Conservation (phyloP, 1,284 basidiomycete species). For the Tilletia setariae region DNA sequence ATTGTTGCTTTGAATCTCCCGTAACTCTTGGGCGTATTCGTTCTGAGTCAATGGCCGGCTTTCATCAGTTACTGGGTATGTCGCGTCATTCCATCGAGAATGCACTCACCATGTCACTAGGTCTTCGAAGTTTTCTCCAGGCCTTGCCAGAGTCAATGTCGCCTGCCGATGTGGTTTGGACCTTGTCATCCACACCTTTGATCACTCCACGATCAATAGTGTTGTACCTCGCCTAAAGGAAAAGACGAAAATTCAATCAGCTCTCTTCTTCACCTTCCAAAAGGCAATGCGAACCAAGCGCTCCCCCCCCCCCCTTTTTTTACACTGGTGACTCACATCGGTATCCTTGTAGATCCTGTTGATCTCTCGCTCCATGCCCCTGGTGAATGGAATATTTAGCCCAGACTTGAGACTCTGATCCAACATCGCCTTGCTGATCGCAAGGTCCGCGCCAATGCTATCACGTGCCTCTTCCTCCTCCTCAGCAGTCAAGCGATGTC, state of each 20-base stretch:
- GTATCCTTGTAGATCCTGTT: constrained; percentile 42
- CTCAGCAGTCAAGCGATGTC: constrained; percentile 7
- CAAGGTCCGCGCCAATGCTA: constrained; percentile 39
- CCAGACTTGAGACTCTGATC: constrained; percentile 39
- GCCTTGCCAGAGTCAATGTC: constrained; percentile 64
- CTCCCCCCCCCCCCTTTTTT: too few relatives aligned
- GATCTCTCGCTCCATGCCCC: constrained; percentile 40
- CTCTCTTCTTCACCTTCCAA: too few relatives aligned
- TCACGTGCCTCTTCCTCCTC: constrained; percentile 27
- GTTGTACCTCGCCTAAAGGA: constrained; percentile 59
- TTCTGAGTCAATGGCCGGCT: constrained; percentile 57
- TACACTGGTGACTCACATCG: constrained; percentile 26
- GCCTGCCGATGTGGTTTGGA: constrained; percentile 45
- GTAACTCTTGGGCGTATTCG: constrained; percentile 83
- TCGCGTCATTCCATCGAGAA: constrained; percentile 15
- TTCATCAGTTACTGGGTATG: constrained; percentile 21
- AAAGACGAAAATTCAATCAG: background rate
- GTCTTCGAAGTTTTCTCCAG: constrained; percentile 80
- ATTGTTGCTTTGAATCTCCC: constrained; percentile 72
- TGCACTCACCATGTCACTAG: constrained; percentile 77
- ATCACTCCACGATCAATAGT: constrained; percentile 47
- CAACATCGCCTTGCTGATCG: constrained; percentile 36
- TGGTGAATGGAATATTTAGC: constrained; percentile 40
- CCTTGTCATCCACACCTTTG: constrained; percentile 51
- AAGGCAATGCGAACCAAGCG: too few relatives aligned